These are phyloP conservation scores for Brassica incana DNA, from an alignment of 345 rosid genomes.

Conservation along the genomic window DNA sequence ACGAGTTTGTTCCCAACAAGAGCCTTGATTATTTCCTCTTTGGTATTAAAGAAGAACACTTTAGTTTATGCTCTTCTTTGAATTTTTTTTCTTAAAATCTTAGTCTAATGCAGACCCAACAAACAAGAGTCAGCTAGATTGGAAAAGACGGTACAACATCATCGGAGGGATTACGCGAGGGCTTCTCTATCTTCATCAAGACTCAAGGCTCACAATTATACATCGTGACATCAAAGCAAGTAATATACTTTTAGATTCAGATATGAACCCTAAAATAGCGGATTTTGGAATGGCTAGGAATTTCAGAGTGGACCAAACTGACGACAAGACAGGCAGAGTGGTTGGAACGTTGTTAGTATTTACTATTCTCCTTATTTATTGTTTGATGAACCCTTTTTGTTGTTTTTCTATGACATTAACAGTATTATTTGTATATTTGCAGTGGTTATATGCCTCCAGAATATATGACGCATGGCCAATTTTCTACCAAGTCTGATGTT, in stretches of 20 bases:
- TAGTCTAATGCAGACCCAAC: neutral
- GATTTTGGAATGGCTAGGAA: neutral
- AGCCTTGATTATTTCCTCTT: neutral
- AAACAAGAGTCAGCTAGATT: neutral
- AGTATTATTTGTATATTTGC: neutral
- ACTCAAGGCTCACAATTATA: neutral
- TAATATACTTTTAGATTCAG: neutral
- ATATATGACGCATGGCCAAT: neutral
- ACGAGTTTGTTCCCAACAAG: neutral
- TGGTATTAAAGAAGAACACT: neutral
- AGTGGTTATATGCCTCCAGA: neutral
- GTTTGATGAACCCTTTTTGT: neutral
- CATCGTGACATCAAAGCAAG: neutral
- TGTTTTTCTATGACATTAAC: neutral
- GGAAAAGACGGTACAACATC: neutral
- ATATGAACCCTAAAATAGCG: neutral
- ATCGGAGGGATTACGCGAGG: neutral
- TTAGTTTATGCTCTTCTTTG: neutral
- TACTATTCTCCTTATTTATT: neutral
- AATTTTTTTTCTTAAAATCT: neutral
- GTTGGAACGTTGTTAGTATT: neutral
- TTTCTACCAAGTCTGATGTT: neutral
- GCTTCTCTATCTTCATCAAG: neutral
- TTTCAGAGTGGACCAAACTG: neutral
- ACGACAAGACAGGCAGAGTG: neutral